phyloP scores from a whole-genome alignment of 495 filamentous ascomycete genomes.

The Lepidopterella palustris region DNA sequence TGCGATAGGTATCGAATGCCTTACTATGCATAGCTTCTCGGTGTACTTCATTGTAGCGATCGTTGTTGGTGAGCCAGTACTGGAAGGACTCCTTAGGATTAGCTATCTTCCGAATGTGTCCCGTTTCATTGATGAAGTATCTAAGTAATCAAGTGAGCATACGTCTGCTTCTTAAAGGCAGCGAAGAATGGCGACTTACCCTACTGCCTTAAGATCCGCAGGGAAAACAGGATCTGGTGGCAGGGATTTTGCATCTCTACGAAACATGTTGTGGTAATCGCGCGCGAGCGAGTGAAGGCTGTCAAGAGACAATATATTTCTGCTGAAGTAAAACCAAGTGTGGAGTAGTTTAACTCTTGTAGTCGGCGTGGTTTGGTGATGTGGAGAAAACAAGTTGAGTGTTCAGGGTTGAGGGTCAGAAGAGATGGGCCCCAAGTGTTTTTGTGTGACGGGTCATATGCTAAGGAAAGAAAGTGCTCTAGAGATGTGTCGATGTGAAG shows the following conservation, averaged over 20 bases:
- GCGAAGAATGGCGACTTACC: conserved; percentile 48
- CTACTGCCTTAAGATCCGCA: conserved; percentile 56
- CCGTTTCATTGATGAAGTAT: conserved; percentile 47
- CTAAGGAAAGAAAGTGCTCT: too few species aligned
- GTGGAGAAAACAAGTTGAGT: too few species aligned
- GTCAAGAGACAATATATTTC: too few species aligned
- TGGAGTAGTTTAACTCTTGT: too few species aligned
- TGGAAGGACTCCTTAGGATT: conserved; percentile 63
- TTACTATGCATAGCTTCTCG: conserved; percentile 57
- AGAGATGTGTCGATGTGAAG: too few species aligned
- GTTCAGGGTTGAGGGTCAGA: too few species aligned
- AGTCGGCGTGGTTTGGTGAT: too few species aligned
- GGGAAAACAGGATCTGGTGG: conserved; percentile 64
- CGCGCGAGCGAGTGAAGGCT: not conserved
- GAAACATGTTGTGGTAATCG: conserved; percentile 53
- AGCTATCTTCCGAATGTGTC: conserved; percentile 62
- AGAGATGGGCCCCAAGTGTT: too few species aligned
- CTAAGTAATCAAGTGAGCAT: conserved; percentile 2
- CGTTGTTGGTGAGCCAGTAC: conserved; percentile 63
- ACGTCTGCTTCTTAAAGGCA: not conserved
- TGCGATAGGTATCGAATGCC: not conserved
- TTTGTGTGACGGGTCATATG: too few species aligned
- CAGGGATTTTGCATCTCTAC: conserved; percentile 54
- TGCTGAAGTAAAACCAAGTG: too few species aligned
- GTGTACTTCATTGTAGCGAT: conserved; percentile 63